Evolutionary conservation across 164 flowering plant species (phyloP).

Genomic region (Piper longum): DNA sequence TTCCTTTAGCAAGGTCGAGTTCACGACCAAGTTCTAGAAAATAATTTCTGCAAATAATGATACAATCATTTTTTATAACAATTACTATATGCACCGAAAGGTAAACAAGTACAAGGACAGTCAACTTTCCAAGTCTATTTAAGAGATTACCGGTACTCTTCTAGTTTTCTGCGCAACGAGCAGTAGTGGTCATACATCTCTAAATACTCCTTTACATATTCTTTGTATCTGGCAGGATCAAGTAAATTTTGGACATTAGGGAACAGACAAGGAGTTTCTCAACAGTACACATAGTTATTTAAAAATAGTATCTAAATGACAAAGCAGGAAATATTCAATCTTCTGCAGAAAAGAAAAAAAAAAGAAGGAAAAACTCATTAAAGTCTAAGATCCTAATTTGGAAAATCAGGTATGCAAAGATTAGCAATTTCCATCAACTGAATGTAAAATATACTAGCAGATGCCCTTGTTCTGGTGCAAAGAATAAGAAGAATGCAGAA

Average conservation of each 20-base stretch:
- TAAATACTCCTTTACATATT: conserved; percentile 68
- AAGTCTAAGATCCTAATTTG: not conserved
- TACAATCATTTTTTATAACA: not conserved
- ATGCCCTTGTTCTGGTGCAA: too few relatives aligned
- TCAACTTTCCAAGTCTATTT: not conserved
- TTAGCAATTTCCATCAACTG: too few relatives aligned
- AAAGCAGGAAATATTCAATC: not conserved
- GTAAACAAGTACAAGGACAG: too few relatives aligned
- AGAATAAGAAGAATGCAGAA: not conserved
- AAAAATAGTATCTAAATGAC: too few relatives aligned
- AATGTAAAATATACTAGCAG: not conserved
- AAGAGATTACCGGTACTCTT: conserved; percentile 47
- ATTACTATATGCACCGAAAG: too few relatives aligned
- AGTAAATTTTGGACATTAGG: not conserved
- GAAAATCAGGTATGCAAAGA: too few relatives aligned
- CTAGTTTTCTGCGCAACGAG: conserved; percentile 51
- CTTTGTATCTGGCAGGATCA: conserved; percentile 55
- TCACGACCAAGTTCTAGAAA: conserved; percentile 52
- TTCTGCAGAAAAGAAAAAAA: too few relatives aligned
- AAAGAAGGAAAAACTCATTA: not conserved
- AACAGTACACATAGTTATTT: not conserved
- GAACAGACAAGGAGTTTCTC: not conserved
- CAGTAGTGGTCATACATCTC: conserved; percentile 66
- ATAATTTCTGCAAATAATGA: conserved; percentile 32
- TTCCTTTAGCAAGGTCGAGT: conserved; percentile 52